A percentile compares a stretch with the other conserved stretches of the same genome.
phyloP scores from a whole-genome alignment of 2,329 filamentous ascomycete species.

The Pseudohalonectria lignicola region DNA sequence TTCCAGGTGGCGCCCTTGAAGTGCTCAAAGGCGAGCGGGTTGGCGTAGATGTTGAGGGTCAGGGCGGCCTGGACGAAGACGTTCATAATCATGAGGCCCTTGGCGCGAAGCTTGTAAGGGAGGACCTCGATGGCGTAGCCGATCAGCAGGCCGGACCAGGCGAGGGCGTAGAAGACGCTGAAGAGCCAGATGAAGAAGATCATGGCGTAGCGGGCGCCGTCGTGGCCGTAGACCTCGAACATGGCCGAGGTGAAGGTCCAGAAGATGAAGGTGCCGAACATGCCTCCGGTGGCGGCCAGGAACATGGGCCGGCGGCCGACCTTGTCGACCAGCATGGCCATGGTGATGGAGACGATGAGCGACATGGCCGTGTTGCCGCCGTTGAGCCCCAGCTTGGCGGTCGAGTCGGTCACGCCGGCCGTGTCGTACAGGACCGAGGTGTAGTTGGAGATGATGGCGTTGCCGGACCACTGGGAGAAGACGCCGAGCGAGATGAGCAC shows the following conservation, averaged over 20 bases:
- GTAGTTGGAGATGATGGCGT: constrained; percentile 50
- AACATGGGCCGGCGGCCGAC: constrained; percentile 46
- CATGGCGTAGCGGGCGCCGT: constrained; percentile 27
- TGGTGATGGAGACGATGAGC: constrained; percentile 37
- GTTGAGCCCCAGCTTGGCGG: constrained; percentile 30
- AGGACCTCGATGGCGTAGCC: constrained; percentile 41
- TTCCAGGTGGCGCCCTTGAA: constrained; percentile 36
- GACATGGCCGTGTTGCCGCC: constrained; percentile 40
- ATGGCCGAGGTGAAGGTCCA: constrained; percentile 36
- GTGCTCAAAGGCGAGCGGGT: constrained; percentile 40
- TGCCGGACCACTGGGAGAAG: constrained; percentile 50
- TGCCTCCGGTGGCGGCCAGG: constrained; percentile 29
- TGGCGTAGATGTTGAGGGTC: constrained; percentile 41
- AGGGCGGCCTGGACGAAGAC: constrained; percentile 42
- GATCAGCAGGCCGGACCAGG: constrained; percentile 45
- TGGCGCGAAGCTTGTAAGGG: constrained; percentile 35
- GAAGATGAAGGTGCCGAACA: constrained; percentile 37
- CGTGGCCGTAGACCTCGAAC: constrained; percentile 26
- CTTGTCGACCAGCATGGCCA: constrained; percentile 42
- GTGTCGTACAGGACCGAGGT: constrained; percentile 39
- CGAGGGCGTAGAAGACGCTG: constrained; percentile 37
- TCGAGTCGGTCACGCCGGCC: constrained; percentile 36
- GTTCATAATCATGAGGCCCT: constrained; percentile 47
- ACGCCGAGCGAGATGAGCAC: constrained; percentile 31
- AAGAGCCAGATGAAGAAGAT: constrained; percentile 29